These are phyloP conservation scores for Marasmius fiardii DNA, from an alignment of 1,284 basidiomycete species.

Conservation along the genomic window DNA sequence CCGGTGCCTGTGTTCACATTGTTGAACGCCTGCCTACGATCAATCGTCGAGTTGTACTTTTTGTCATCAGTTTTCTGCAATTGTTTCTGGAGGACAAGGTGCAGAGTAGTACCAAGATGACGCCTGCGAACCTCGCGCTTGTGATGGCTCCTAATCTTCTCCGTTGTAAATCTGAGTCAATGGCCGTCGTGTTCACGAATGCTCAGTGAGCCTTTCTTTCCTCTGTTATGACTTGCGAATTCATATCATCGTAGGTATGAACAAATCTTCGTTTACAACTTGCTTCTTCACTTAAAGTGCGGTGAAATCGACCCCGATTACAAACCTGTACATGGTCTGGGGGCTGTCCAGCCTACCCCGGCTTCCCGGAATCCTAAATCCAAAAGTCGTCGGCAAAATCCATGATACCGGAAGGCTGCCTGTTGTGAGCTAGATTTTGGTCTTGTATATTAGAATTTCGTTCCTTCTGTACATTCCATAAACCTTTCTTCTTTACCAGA, in stretches of 20 bases:
- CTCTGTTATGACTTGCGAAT: slow-evolving; percentile 1
- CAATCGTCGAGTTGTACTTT: slow-evolving; percentile 81
- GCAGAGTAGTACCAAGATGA: slow-evolving; percentile 81
- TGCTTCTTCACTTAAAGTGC: slow-evolving; percentile 77
- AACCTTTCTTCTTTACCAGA: neutral
- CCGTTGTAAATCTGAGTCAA: slow-evolving; percentile 77
- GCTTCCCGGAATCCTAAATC: slow-evolving; percentile 43
- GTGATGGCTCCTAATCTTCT: slow-evolving; percentile 90
- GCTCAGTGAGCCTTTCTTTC: slow-evolving; percentile 58
- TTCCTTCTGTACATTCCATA: no score
- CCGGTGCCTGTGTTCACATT: slow-evolving; percentile 69
- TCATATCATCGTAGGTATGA: slow-evolving; percentile 59
- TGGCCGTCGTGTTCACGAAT: slow-evolving; percentile 86
- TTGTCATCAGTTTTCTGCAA: slow-evolving; percentile 87
- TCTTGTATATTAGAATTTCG: slow-evolving; percentile 3
- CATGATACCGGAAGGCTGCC: neutral
- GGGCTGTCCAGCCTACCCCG: slow-evolving; percentile 45
- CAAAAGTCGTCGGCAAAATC: slow-evolving; percentile 35
- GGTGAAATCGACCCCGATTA: slow-evolving; percentile 72
- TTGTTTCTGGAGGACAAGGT: slow-evolving; percentile 79
- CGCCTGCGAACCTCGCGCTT: slow-evolving; percentile 70
- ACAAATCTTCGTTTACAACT: slow-evolving; percentile 82
- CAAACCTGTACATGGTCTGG: slow-evolving; percentile 72
- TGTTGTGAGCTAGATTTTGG: no score
- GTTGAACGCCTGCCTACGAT: slow-evolving; percentile 76